Percentiles rank a stretch among this genome's conserved stretches.
Evolutionary conservation across 306 rosid genomes (phyloP).

Genomic region (Macrotyloma uniflorum): DNA sequence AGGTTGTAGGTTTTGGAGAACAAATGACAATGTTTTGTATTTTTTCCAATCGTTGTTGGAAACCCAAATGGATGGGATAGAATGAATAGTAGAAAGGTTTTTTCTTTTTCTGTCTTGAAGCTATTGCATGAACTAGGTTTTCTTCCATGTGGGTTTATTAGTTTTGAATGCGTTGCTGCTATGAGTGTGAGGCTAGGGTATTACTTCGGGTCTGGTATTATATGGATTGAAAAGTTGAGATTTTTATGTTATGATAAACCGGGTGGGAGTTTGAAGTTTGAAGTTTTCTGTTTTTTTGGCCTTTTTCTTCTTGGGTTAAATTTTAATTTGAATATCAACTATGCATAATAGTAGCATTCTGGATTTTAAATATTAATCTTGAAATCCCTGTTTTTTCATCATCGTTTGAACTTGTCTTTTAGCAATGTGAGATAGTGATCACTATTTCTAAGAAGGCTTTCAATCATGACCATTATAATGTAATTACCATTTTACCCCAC

Average conservation of each 20-base stretch:
- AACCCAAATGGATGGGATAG: constrained; percentile 14
- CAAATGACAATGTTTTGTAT: background rate
- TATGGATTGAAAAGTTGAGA: constrained; percentile 39
- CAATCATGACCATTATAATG: constrained; percentile 25
- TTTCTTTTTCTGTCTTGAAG: background rate
- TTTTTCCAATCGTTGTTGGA: background rate
- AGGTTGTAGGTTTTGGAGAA: background rate
- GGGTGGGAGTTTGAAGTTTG: constrained; percentile 32
- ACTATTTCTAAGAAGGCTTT: constrained; percentile 19
- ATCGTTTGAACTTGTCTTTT: constrained; percentile 22
- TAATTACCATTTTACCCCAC: constrained; percentile 30
- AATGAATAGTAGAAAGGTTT: constrained; percentile 22
- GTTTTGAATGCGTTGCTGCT: constrained; percentile 1
- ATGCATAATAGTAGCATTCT: background rate
- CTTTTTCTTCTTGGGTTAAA: constrained; percentile 16
- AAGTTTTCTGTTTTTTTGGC: constrained; percentile 13
- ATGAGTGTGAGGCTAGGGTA: constrained; percentile 4
- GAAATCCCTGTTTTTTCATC: constrained; percentile 6
- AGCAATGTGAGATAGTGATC: constrained; percentile 5
- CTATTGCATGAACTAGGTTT: constrained; percentile 7
- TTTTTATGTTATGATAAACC: constrained; percentile 36
- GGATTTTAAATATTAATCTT: constrained; percentile 26
- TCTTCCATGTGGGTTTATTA: constrained; percentile 10
- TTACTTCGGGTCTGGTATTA: background rate
- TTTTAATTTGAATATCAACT: background rate